Percentiles rank a stretch among this genome's conserved stretches.
phyloP scores from a whole-genome alignment of 192 early-diverging fungal species.

The Linderina pennispora region DNA sequence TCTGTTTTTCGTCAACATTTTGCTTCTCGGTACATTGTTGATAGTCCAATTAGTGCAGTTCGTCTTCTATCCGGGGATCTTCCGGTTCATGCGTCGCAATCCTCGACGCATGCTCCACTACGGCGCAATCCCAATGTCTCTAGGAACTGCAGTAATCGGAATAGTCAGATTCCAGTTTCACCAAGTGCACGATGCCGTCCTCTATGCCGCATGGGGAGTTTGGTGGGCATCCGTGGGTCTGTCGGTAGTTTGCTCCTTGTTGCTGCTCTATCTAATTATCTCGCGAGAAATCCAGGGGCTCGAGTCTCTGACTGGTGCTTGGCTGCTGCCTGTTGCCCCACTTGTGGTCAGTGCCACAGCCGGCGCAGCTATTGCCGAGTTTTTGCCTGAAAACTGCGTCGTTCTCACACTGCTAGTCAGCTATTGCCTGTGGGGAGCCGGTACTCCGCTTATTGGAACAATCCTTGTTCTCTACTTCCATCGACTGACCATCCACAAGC shows the following conservation, averaged over 20 bases:
- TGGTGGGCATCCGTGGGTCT: slow-evolving; percentile 36
- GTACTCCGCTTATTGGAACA: slow-evolving; percentile 28
- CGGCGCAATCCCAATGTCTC: slow-evolving; percentile 45
- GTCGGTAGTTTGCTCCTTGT: slow-evolving; percentile 6
- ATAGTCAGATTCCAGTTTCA: background rate
- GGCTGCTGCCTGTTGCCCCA: slow-evolving; percentile 48
- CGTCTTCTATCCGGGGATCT: slow-evolving; percentile 16
- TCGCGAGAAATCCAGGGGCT: slow-evolving; percentile 21
- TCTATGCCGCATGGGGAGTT: slow-evolving; percentile 15
- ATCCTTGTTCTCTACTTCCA: slow-evolving; percentile 42
- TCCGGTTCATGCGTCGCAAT: slow-evolving; percentile 26
- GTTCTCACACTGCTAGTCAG: slow-evolving; percentile 7
- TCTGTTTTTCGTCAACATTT: slow-evolving; percentile 30
- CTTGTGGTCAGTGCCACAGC: slow-evolving; percentile 32
- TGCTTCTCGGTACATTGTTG: slow-evolving; percentile 10
- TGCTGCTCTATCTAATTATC: slow-evolving; percentile 27
- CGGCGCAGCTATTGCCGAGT: slow-evolving; percentile 24
- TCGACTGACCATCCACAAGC: slow-evolving; percentile 36
- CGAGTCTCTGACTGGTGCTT: slow-evolving; percentile 36
- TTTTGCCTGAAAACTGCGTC: slow-evolving; percentile 6
- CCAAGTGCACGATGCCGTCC: background rate
- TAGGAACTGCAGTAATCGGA: slow-evolving; percentile 30
- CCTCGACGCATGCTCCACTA: slow-evolving; percentile 39
- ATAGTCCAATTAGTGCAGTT: slow-evolving; percentile 17
- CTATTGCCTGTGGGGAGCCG: slow-evolving; percentile 41